Conservation (phyloP, 2,329 filamentous ascomycete genomes). For the Colletotrichum godetiae region DNA sequence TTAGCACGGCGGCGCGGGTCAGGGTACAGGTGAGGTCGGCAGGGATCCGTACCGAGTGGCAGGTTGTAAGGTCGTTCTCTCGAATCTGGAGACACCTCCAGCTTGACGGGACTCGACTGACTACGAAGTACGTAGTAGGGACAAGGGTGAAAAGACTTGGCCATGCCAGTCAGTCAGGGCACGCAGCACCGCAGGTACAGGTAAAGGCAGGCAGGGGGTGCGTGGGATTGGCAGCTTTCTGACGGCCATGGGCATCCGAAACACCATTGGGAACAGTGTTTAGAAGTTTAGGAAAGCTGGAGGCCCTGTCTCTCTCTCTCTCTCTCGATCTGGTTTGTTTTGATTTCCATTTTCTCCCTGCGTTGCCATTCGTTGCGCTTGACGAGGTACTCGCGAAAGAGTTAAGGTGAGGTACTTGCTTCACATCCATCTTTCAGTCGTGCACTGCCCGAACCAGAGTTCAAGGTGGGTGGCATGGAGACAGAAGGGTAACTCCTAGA, state of each 20-base stretch:
- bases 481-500: not conserved
- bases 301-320: not conserved
- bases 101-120: not conserved
- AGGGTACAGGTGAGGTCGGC: slow-evolving; percentile 10
- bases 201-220: not conserved
- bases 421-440: not conserved
- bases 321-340: not conserved
- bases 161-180: not conserved
- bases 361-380: not conserved
- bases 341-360: not conserved
- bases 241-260: slow-evolving; percentile 26
- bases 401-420: slow-evolving; percentile 22
- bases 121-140: too few species aligned
- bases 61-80: not conserved
- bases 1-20: slow-evolving; percentile 2
- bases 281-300: not conserved
- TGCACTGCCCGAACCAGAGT: not conserved
- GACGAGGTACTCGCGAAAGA: not conserved
- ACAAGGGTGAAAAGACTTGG: not conserved
- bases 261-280: slow-evolving; percentile 27
- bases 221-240: slow-evolving; percentile 8
- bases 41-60: slow-evolving; percentile 3
- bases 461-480: not conserved
- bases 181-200: not conserved
- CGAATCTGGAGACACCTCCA: not conserved